Evolutionary conservation across 129 eudicot genomes (phyloP), one percentile per base, ranked within the genome.

Genomic region (Artemisia argyi): DNA sequence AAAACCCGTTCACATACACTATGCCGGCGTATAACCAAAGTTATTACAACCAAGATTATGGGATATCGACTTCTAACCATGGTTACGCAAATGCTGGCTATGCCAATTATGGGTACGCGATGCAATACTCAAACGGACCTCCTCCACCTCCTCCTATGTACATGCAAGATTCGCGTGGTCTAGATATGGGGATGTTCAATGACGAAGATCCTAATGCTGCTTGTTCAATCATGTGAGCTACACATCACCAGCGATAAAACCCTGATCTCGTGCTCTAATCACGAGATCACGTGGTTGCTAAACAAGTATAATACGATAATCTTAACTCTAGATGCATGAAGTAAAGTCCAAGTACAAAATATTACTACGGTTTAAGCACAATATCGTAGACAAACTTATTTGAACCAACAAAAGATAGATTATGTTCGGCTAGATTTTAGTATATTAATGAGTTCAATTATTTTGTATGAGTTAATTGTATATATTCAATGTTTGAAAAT

Each of bases 141-240:
- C 81, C 77, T 0, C 86, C 85, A 0, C 88, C 71, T 2, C 84
- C 79, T 30, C 72, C 69, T 0, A 69, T 53, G 63, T 84, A 76
- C 79, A 49, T 62, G 39, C 19, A 77, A 0, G 71, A 61, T 20
- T 15, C 81, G 12, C 59, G 76, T 54, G 51, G 42, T 8, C 68
- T 69, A 5, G 77, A 80, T 14, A 72, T 66, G 2, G 80, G 77
- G 58, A 85, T 88, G 88, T 89, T 89, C 10, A 89, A 91, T 32
- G 96, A 89, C 49, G 96, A 89, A 60, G 83, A 89, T 55, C 96
- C 96, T 4, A 89, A 89, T 17, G 96, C 80, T 46, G 86, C 80
- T 2, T 89, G 96, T 76, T 83, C 83, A 1, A 69, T 89, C 61
- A 89, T 89, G 96, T 89, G 80, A 82, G 5, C 35, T 7, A 35